Evolutionary conservation across 306 rosid species (phyloP), one percentile per base, ranked within the genome.

Genomic region (Vachellia pachyceras): DNA sequence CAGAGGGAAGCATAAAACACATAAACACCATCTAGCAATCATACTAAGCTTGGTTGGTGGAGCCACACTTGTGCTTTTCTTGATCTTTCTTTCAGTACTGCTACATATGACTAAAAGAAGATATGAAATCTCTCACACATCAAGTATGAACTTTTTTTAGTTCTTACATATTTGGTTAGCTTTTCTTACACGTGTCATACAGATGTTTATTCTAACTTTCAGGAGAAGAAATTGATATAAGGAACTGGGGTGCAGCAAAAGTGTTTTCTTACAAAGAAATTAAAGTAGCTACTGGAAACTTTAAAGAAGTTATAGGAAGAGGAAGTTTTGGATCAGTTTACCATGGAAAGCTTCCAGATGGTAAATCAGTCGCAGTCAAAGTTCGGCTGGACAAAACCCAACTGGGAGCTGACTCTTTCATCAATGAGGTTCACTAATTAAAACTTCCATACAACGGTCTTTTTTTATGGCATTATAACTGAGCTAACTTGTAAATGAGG

Each of bases 321-420:
- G 99, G 99, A 7, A 91, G 99, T 82, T 95, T 95, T 69, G 99
- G 99, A 82, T 86, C 95, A 39, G 99, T 95, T 73, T 93, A 91
- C 87, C 92, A 85, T 49, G 99, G 97, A 84, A 93, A 87, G 85
- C 97, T 95, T 80, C 84, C 80, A 5, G 86, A 88, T 61, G 94
- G 95, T 12, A 95, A 87, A 83, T 73, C 84, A 47, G 94, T 92
- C 40, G 99, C 97, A 49, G 94, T 95, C 84, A 95, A 95, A 93
- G 97, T 95, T 79, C 88, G 97, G 80, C 88, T 87, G 69, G 99
- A 95, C 78, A 92, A 88, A 88, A 86, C 86, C 76, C 97, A 89
- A 84, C 92, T 95, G 41, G 99, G 97, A 47, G 92, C 91, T 69
- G 97, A 95, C 68, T 91, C 97, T 71, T 95, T 95, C 77, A 87